Evolutionary conservation across 176 grass and related monocot genomes (phyloP).

Genomic region (Aegilops bicornis): DNA sequence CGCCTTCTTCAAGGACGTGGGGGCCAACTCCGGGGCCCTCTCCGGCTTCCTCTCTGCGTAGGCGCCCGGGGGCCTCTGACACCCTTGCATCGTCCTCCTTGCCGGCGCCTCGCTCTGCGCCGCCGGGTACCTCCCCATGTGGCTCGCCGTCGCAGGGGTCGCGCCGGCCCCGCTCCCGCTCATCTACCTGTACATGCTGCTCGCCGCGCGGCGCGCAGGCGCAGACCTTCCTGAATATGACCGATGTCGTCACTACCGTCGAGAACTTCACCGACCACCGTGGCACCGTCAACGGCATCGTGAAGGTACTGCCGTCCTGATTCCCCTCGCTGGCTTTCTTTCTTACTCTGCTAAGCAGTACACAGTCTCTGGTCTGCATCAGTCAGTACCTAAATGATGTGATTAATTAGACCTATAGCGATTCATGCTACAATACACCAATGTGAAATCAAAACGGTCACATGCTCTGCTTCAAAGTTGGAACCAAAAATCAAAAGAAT

Average conservation of each 20-base stretch:
- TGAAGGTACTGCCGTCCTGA: conserved; percentile 53
- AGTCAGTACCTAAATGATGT: too few species aligned
- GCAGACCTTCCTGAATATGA: conserved; percentile 78
- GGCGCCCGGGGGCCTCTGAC: conserved; percentile 13
- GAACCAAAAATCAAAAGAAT: too few species aligned
- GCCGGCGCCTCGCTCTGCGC: conserved; percentile 53
- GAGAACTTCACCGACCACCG: conserved; percentile 72
- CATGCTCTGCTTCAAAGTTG: too few species aligned
- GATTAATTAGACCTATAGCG: too few species aligned
- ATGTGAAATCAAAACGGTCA: too few species aligned
- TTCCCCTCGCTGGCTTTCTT: not conserved
- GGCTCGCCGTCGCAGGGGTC: conserved; percentile 57
- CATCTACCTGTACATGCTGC: conserved; percentile 73
- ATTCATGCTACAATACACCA: too few species aligned
- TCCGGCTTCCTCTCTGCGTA: conserved; percentile 69
- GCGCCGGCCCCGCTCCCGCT: conserved; percentile 39
- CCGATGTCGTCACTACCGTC: conserved; percentile 71
- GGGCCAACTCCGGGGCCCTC: conserved; percentile 78
- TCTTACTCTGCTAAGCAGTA: not conserved
- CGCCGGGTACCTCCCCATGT: conserved; percentile 72
- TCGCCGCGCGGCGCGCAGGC: conserved; percentile 73
- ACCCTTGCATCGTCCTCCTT: conserved; percentile 59
- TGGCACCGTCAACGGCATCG: conserved; percentile 91
- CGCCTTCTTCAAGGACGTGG: conserved; percentile 25
- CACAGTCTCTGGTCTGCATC: not conserved